Conservation (phyloP, 805 yeast species). For the Torulaspora maleeae region DNA sequence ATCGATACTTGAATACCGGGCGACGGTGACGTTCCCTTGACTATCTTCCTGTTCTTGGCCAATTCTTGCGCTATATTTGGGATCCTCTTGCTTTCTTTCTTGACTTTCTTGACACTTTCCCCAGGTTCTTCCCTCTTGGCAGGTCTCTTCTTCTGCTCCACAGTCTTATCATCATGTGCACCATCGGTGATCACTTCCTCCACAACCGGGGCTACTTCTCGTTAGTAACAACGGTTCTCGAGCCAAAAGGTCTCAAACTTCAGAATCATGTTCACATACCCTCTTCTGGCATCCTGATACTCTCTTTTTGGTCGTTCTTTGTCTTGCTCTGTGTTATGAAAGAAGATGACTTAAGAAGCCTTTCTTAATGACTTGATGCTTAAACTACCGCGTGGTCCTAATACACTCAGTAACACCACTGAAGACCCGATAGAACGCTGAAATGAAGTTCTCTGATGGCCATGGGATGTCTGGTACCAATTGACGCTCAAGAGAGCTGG, state of each 20-base stretch:
- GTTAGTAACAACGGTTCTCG: background rate
- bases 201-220: background rate
- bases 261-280: background rate
- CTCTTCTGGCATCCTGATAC: conserved; percentile 2
- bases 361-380: no score
- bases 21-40: conserved; percentile 16
- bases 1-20: conserved; percentile 13
- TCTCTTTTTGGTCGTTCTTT: background rate
- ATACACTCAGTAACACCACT: no score
- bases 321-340: background rate
- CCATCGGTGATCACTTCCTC: background rate
- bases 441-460: no score
- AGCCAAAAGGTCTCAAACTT: background rate
- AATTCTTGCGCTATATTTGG: conserved; percentile 34
- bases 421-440: no score
- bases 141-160: conserved; percentile 8
- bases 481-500: no score
- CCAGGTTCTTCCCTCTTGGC: conserved; percentile 8
- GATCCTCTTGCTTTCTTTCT: conserved; percentile 14
- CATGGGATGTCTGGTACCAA: no score
- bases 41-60: conserved; percentile 32
- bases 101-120: conserved; percentile 5
- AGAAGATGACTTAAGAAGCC: background rate
- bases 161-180: conserved; percentile 1
- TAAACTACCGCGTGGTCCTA: no score